Evolutionary conservation across 495 filamentous ascomycete genomes (phyloP), one percentile per base, ranked within the genome.

Genomic region (Hyaloscypha hepaticicola): DNA sequence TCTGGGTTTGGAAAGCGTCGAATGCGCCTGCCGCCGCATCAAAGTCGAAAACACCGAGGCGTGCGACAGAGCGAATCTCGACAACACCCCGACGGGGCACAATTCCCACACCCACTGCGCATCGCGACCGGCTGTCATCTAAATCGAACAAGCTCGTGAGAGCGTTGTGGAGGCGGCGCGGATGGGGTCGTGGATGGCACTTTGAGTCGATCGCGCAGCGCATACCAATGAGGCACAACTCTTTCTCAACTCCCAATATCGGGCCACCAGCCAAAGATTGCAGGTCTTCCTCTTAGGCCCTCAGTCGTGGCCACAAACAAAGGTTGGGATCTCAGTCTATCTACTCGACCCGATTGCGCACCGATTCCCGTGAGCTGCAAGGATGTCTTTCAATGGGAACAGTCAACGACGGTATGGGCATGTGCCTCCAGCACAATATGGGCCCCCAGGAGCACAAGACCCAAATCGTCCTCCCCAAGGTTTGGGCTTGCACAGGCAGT

Each of bases 401-500:
- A 81, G 84, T 60, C 78, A 80, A 69, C 80, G 80, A 72, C 80
- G 83, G 16, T 84, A 85, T 63, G 83, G 83, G 73, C 79, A 84
- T 74, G 72, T 84, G 1, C 83, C 83, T 61, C 82, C 82, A 26
- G 83, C 82, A 12, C 83, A 83, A 72, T 85, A 85, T 64, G 77
- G 79, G 33, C 78, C 79, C 14, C 51, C 66, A 58, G 61, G 63
- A 26, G 77, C 80, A 66, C 83, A 83, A 60, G 78, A 80, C 19
- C 77, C 79, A 58, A 74, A 77, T 34, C 71, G 72, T 64, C 69
- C 73, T 61, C 66, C 74, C 58, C 64, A 56, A 14, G 68, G 70
- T 31, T 72, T 80, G 51, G 68, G 70, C 34, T 72, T 80, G 51
- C 77, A 83, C 33, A 81, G 88, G 63, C 85, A 87, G 59, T 81